Evolutionary conservation across 2,329 filamentous ascomycete genomes (phyloP).

Genomic region (Tolypocladium endophyticum): DNA sequence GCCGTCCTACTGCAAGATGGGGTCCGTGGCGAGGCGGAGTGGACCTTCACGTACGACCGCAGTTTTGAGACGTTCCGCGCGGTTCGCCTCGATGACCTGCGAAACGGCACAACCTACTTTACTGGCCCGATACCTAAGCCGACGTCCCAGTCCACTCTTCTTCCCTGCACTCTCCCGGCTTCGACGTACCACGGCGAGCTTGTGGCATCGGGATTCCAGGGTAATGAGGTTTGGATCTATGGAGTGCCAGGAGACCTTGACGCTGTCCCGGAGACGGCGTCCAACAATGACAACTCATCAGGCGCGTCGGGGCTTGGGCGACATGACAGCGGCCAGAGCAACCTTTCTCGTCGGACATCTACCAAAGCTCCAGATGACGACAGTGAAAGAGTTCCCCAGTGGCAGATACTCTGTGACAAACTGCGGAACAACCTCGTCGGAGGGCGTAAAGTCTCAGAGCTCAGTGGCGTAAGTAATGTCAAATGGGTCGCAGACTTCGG

Average conservation of each 20-base stretch:
- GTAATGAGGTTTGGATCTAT: constrained; percentile 67
- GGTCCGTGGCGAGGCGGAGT: constrained; percentile 54
- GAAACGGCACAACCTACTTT: constrained; percentile 71
- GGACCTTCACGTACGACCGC: constrained; percentile 70
- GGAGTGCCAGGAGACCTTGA: constrained; percentile 66
- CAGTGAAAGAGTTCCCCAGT: constrained; percentile 44
- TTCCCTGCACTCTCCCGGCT: constrained; percentile 60
- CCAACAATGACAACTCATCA: constrained; percentile 11
- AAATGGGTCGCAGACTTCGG: constrained; percentile 58
- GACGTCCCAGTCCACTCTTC: constrained; percentile 43
- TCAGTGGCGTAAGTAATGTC: constrained; percentile 56
- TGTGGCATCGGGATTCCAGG: constrained; percentile 62
- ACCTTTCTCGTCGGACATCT: constrained; percentile 19
- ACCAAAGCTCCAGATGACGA: constrained; percentile 16
- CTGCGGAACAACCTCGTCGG: constrained; percentile 59
- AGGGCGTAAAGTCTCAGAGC: constrained; percentile 53
- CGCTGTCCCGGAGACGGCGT: constrained; percentile 37
- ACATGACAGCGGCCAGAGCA: constrained; percentile 17
- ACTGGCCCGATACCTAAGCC: constrained; percentile 53
- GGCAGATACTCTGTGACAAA: constrained; percentile 59
- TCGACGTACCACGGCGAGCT: constrained; percentile 61
- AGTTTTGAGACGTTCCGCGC: constrained; percentile 70
- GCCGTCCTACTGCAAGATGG: constrained; percentile 58
- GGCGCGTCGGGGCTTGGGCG: constrained; percentile 14
- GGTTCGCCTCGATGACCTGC: constrained; percentile 62